phyloP scores from a whole-genome alignment of 176 grass and related monocot species.

The Aegilops umbellulata region DNA sequence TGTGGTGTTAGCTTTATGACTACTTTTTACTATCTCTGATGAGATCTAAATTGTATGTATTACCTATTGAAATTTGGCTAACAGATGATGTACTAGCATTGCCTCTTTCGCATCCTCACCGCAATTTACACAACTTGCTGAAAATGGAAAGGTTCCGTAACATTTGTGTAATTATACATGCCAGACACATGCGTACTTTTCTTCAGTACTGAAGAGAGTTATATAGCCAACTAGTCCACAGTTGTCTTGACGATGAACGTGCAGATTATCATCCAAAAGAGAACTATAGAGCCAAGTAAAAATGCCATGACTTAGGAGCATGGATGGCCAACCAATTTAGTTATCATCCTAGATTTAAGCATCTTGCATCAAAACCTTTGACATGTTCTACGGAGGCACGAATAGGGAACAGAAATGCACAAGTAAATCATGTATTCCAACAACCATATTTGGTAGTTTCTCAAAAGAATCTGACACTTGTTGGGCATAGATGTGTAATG shows the following conservation, averaged over 20 bases:
- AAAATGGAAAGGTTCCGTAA: constrained; percentile 7
- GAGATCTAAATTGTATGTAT: not conserved
- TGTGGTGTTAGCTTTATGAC: not conserved
- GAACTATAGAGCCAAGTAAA: not conserved
- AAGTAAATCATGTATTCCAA: not conserved
- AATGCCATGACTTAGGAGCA: not conserved
- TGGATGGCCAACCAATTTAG: not conserved
- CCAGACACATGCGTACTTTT: not conserved
- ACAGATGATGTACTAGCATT: not conserved
- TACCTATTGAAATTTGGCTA: not conserved
- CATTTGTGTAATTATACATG: constrained; percentile 19
- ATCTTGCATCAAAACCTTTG: not conserved
- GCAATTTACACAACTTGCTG: not conserved
- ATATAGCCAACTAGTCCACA: not conserved
- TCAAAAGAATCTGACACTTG: not conserved
- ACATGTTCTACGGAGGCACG: not conserved
- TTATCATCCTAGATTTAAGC: not conserved
- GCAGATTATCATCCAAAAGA: not conserved
- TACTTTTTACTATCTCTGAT: not conserved
- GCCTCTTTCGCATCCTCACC: not conserved
- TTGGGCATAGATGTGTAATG: not conserved
- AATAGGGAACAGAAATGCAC: not conserved
- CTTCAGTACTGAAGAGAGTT: not conserved
- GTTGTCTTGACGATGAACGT: not conserved
- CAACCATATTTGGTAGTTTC: not conserved